Evolutionary conservation across 2,329 filamentous ascomycete genomes (phyloP), one percentile per base, ranked within the genome.

Genomic region (Bertia moriformis): DNA sequence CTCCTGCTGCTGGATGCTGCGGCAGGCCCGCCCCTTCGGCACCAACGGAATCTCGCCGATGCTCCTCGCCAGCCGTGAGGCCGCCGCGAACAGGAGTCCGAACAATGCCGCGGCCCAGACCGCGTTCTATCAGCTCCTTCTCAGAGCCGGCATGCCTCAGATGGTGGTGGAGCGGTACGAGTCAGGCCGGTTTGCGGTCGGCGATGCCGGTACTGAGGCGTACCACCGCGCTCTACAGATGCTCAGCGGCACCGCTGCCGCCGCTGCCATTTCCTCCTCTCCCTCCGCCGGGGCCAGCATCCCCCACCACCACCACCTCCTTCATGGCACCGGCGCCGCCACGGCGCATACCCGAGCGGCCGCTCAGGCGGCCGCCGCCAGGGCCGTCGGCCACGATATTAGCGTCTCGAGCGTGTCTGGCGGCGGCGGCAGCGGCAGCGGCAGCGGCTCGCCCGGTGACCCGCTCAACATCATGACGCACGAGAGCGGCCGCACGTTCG

Each of bases 391-490:
- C 39, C 74, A 74, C 35, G 82, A 81, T 52, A 61, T 83, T 42
- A 71, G 77, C 7, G 58, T 67, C 18, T 60, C 67, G 22, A 10
- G 7, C 22, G 22, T n/a, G 7, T 27, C 22, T 7, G 7, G n/a
- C 22, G n/a, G 7, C 7, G n/a, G n/a, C 36, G 62, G 61, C 42
- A 61, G 61, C 43, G 57, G 58, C 20, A 52, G 53, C 36, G 77
- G 77, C 30, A 75, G 73, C 37, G 87, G 87, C 22, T 72, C 69
- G 19, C 93, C 87, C 60, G 78, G 79, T 27, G 77, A 83, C 37
- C 89, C 89, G n/a, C 73, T 98, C 19, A 88, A 96, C 53, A 91
- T 98, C 32, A 83, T 96, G 12, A 86, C 98, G 4, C 88, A 96
- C 51, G 91, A 98, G 58, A 86, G 85, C n/a, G 69, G 83, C 39